phyloP scores from a whole-genome alignment of 2,329 filamentous ascomycete species.

The Myriosclerotinia curreyana region DNA sequence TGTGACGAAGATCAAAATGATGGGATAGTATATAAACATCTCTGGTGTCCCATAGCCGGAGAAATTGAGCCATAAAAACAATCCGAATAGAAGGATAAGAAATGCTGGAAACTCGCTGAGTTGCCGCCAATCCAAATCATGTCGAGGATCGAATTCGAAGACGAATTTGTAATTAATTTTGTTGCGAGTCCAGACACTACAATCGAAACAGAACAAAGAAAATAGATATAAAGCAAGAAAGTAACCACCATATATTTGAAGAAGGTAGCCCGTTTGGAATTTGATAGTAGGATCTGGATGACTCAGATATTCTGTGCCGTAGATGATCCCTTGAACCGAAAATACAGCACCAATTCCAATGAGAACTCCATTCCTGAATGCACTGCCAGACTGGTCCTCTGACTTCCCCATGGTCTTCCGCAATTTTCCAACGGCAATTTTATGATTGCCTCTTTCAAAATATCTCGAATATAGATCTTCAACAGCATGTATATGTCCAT shows the following conservation, averaged over 20 bases:
- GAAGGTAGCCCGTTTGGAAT: constrained; percentile 61
- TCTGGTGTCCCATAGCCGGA: constrained; percentile 59
- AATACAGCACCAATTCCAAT: constrained; percentile 68
- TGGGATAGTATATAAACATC: constrained; percentile 83
- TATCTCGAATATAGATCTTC: constrained; percentile 94
- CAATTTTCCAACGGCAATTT: constrained; percentile 84
- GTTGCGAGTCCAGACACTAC: constrained; percentile 74
- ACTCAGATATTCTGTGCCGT: constrained; percentile 53
- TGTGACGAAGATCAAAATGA: constrained; percentile 71
- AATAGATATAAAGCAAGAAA: constrained; percentile 80
- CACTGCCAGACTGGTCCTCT: constrained; percentile 53
- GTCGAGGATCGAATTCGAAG: constrained; percentile 89
- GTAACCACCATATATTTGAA: constrained; percentile 92
- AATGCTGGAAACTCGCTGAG: constrained; percentile 83
- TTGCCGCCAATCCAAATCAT: constrained; percentile 86
- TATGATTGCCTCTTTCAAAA: constrained; percentile 90
- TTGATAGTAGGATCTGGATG: constrained; percentile 49
- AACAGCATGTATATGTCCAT: constrained; percentile 73
- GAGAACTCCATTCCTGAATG: constrained; percentile 62
- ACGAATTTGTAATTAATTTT: constrained; percentile 97
- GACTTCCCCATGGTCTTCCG: constrained; percentile 64
- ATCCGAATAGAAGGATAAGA: constrained; percentile 72
- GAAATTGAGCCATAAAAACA: constrained; percentile 91
- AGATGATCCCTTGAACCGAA: constrained; percentile 61
- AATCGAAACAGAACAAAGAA: constrained; percentile 80